Base-by-base conservation (phyloP, 352 stramenopile species). In the Pythium inflatum region DNA sequence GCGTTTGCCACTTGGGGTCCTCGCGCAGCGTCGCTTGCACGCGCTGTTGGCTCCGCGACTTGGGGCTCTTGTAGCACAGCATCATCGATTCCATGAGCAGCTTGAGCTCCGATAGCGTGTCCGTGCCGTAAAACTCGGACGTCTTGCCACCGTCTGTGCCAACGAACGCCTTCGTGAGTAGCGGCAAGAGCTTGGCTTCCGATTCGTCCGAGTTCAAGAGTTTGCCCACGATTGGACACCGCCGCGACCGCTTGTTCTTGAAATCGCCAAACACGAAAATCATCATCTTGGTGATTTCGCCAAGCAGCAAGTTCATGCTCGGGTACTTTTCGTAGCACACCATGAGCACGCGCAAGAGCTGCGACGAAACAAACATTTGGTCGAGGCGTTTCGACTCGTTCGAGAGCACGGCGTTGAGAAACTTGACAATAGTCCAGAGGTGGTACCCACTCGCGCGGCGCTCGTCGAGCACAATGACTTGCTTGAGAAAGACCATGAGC, bases 241-340 rank as follows among this genome's bases (percentile, higher is more conserved):
- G 88, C 27, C 88, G 75, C 41, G 87, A 94, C 16, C 88, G 85
- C 63, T 96, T 94, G 70, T 82, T 88, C 65, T 96, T 96, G 57
- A 93, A 93, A 75, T 96, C 88, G 5, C 85, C 87, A 49, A 96
- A 79, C 38, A 77, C 89, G 70, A 94, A 96, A 28, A 94, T 66
- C 22, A 96, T 63, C 77, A 95, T 93, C 62, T 93, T 92, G 9
- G 88, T 93, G 41, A 95, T 91, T 67, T 93, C 87, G 34, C 85
- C 83, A 41, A 94, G 66, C 33, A 95, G 66, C 53, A 93, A 70
- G 62, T 85, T 93, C 71, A 77, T 88, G 74, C 81, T 90, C 25
- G 87, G 85, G 66, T 91, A 94, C 64, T 91, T 90, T 45, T 92
- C 82, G 51, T 93, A 95, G 69, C 86, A 94, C 33, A 78, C 77